phyloP scores from a whole-genome alignment of 768 basidiomycete species.

The Phlegmacium glaucopus region DNA sequence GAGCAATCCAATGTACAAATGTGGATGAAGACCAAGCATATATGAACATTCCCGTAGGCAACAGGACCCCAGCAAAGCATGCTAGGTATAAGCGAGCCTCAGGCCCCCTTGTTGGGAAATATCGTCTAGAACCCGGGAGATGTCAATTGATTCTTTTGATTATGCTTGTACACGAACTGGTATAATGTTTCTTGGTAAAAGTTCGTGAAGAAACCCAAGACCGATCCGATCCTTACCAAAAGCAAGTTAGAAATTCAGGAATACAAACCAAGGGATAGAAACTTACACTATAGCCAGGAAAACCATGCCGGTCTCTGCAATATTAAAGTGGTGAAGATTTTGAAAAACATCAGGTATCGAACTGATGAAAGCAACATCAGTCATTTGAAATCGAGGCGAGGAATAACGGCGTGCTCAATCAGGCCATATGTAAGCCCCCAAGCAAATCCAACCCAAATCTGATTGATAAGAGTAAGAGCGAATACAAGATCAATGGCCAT shows the following conservation, averaged over 20 bases:
- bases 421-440: slow-evolving; percentile 77
- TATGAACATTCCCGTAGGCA: slow-evolving; percentile 65
- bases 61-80: slow-evolving; percentile 49
- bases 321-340: slow-evolving; percentile 54
- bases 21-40: slow-evolving; percentile 67
- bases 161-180: slow-evolving; percentile 29
- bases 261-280: neutral
- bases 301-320: slow-evolving; percentile 55
- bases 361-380: slow-evolving; percentile 23
- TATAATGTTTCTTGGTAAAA: slow-evolving; percentile 49
- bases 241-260: neutral
- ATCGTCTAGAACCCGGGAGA: slow-evolving; percentile 21
- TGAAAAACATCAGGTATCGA: slow-evolving; percentile 56
- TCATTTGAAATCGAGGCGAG: neutral
- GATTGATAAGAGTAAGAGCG: slow-evolving; percentile 9
- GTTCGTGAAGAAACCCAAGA: slow-evolving; percentile 44
- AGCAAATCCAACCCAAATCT: slow-evolving; percentile 72
- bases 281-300: slow-evolving; percentile 58
- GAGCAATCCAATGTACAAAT: slow-evolving; percentile 57
- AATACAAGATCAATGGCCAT: slow-evolving; percentile 12
- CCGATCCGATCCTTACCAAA: slow-evolving; percentile 48
- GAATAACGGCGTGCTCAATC: slow-evolving; percentile 42
- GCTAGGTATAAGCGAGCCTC: slow-evolving; percentile 63
- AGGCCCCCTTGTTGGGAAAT: slow-evolving; percentile 32
- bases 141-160: neutral